Percentiles rank a stretch among this genome's conserved stretches.
phyloP scores from a whole-genome alignment of 129 eudicot genomes.

The Escallonia rubra region DNA sequence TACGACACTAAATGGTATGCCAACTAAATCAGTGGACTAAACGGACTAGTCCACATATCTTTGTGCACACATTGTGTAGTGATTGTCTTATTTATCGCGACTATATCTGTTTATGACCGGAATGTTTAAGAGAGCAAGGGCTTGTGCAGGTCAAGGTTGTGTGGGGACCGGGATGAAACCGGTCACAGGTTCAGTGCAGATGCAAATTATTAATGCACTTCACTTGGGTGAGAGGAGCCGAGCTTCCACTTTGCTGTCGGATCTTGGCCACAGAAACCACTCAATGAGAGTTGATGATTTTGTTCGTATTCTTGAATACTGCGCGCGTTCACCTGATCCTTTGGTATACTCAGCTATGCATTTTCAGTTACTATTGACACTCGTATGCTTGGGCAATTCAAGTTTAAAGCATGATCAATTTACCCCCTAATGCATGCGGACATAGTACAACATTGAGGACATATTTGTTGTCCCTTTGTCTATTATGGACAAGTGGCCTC shows the following conservation, averaged over 20 bases:
- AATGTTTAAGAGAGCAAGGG: not conserved
- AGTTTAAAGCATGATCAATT: no score
- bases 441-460: no score
- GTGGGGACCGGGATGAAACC: slow-evolving; percentile 28
- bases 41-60: not conserved
- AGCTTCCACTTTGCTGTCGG: slow-evolving; percentile 51
- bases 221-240: slow-evolving; percentile 51
- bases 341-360: slow-evolving; percentile 38
- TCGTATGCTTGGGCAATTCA: no score
- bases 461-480: no score
- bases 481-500: no score
- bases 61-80: not conserved
- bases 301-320: slow-evolving; percentile 46
- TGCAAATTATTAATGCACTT: slow-evolving; percentile 62
- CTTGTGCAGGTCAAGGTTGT: slow-evolving; percentile 25
- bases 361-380: not conserved
- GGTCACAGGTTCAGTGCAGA: slow-evolving; percentile 22
- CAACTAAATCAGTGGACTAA: slow-evolving; percentile 6
- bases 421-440: no score
- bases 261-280: slow-evolving; percentile 26
- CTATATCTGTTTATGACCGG: not conserved
- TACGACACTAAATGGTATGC: slow-evolving; percentile 24
- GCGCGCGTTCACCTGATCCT: slow-evolving; percentile 72
- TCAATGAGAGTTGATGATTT: slow-evolving; percentile 43
- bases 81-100: not conserved